Conservation (phyloP, 495 filamentous ascomycete genomes). For the Tuber umbilicatum region DNA sequence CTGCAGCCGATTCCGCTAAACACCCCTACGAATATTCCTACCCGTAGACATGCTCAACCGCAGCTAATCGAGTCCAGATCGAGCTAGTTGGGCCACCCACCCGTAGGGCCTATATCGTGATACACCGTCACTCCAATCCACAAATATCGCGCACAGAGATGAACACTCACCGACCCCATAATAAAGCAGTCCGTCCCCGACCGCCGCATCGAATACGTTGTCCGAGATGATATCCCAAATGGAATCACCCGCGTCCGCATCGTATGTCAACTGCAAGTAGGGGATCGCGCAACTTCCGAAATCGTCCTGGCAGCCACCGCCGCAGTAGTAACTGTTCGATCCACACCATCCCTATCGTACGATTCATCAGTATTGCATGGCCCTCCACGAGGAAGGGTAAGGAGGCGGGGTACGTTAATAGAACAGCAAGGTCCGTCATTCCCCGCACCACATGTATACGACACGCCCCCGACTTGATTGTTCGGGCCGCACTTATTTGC, state of each 20-base stretch:
- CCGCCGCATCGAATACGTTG: slow-evolving; percentile 31
- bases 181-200: slow-evolving; percentile 32
- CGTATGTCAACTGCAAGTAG: slow-evolving; percentile 28
- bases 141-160: neutral
- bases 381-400: neutral
- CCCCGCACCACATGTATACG: slow-evolving; percentile 16
- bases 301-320: slow-evolving; percentile 18
- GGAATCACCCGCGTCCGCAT: slow-evolving; percentile 29
- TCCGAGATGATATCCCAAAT: slow-evolving; percentile 35
- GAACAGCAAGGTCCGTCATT: slow-evolving; percentile 28
- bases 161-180: slow-evolving; percentile 26
- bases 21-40: neutral
- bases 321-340: slow-evolving; percentile 20
- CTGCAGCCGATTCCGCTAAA: neutral
- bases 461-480: slow-evolving; percentile 7
- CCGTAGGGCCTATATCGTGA: slow-evolving; percentile 14
- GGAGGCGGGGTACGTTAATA: slow-evolving; percentile 6
- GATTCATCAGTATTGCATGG: neutral
- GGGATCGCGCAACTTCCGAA: slow-evolving; percentile 23
- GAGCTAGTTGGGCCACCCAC: slow-evolving; percentile 15
- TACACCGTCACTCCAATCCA: neutral
- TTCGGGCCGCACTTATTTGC: slow-evolving; percentile 18
- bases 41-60: neutral
- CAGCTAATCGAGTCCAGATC: neutral
- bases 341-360: slow-evolving; percentile 27